phyloP scores from a whole-genome alignment of 2,329 filamentous ascomycete species.

The Bipolaris victoriae region DNA sequence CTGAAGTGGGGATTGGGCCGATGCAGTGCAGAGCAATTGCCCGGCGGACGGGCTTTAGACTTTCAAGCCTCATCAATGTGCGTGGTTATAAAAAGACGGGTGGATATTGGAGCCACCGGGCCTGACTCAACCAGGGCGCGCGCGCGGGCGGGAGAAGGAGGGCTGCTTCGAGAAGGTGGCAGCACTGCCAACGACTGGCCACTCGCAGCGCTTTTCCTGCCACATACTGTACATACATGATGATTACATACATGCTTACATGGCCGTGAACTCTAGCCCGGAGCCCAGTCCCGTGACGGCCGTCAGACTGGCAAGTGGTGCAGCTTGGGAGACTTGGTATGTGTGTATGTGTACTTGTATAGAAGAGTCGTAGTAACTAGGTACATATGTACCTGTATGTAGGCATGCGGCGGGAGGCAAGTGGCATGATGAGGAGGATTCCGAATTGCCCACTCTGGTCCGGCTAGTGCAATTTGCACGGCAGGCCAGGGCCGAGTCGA shows the following conservation, averaged over 20 bases:
- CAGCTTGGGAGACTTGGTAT: too few species aligned
- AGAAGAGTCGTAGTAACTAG: too few species aligned
- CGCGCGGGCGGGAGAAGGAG: conserved; percentile 23
- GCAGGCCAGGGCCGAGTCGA: neutral
- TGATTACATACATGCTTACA: too few species aligned
- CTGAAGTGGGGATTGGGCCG: conserved; percentile 41
- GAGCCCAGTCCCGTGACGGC: conserved; percentile 21
- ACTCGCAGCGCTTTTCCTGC: conserved; percentile 2
- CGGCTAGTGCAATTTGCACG: conserved; percentile 5
- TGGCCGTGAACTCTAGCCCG: conserved; percentile 2
- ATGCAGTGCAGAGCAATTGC: conserved; percentile 39
- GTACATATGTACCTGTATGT: too few species aligned
- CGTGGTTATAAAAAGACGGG: conserved; percentile 21
- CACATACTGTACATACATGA: too few species aligned
- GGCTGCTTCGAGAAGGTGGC: conserved; percentile 36
- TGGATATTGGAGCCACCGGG: conserved; percentile 12
- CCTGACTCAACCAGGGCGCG: conserved; percentile 19
- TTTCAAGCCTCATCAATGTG: conserved; percentile 43
- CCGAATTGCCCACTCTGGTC: conserved; percentile 1
- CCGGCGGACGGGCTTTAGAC: conserved; percentile 30
- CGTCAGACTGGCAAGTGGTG: conserved; percentile 11
- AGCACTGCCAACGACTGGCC: conserved; percentile 26
- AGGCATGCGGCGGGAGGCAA: neutral
- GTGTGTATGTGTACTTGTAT: too few species aligned
- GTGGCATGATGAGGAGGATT: conserved; percentile 16